Evolutionary conservation across 257 asterid species (phyloP).

Genomic region (Solanum clarkiae): DNA sequence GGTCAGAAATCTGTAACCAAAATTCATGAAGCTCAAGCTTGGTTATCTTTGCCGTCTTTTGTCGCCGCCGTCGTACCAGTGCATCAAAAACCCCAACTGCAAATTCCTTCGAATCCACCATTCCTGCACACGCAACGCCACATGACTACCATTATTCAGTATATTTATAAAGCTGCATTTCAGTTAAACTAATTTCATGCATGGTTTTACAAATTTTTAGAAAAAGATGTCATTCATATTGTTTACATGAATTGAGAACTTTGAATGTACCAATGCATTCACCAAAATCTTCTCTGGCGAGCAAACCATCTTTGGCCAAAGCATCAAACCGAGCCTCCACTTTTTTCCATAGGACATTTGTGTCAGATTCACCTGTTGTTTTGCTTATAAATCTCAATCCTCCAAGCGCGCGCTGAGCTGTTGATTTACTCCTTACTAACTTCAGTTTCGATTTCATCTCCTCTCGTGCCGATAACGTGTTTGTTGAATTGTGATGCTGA

Average conservation of each 20-base stretch:
- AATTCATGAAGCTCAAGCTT: slow-evolving; percentile 75
- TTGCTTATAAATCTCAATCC: slow-evolving; percentile 76
- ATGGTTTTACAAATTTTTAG: neutral
- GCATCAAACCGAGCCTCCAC: slow-evolving; percentile 62
- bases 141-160: neutral
- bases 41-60: slow-evolving; percentile 39
- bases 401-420: slow-evolving; percentile 77
- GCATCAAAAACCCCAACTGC: slow-evolving; percentile 83
- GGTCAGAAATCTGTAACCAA: slow-evolving; percentile 81
- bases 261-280: slow-evolving; percentile 70
- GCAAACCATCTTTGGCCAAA: slow-evolving; percentile 53
- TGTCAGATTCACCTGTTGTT: slow-evolving; percentile 36
- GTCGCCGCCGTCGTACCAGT: slow-evolving; percentile 59
- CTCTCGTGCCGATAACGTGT: slow-evolving; percentile 42
- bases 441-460: slow-evolving; percentile 54
- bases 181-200: neutral
- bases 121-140: slow-evolving; percentile 26
- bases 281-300: slow-evolving; percentile 69
- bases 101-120: slow-evolving; percentile 85
- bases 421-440: slow-evolving; percentile 57
- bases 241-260: slow-evolving; percentile 1
- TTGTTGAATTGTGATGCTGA: neutral
- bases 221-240: neutral
- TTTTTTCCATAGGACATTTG: slow-evolving; percentile 39
- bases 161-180: neutral